These are phyloP conservation scores for Raddia distichophylla DNA, from an alignment of 176 grass and related monocot genomes.

Conservation along the genomic window DNA sequence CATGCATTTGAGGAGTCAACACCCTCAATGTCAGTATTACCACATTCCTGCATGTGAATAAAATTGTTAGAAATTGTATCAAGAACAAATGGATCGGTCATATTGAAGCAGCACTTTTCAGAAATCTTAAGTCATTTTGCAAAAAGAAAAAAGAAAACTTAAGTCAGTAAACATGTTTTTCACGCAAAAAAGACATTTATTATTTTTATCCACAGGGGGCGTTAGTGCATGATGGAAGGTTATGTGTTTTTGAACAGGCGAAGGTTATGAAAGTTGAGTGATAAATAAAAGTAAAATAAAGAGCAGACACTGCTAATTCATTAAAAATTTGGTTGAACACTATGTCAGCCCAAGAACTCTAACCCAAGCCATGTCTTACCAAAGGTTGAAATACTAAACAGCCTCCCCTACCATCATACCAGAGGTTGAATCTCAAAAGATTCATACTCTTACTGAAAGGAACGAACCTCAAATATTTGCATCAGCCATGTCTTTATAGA, in stretches of 20 bases:
- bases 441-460: conserved; percentile 4
- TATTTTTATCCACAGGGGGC: neutral
- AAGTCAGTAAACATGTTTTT: neutral
- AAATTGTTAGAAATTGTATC: neutral
- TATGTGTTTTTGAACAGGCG: neutral
- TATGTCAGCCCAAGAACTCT: no score
- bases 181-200: neutral
- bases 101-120: neutral
- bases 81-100: neutral
- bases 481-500: conserved; percentile 99
- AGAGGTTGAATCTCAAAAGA: neutral
- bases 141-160: no score
- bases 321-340: no score
- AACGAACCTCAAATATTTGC: conserved; percentile 97
- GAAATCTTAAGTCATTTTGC: neutral
- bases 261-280: neutral
- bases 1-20: conserved; percentile 89
- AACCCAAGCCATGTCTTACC: no score
- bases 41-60: conserved; percentile 57
- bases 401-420: no score
- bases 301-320: no score
- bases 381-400: no score
- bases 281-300: neutral
- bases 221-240: neutral
- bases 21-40: conserved; percentile 81